These are phyloP conservation scores for Didymella pinodella DNA, from an alignment of 2,329 filamentous ascomycete genomes.

Conservation along the genomic window DNA sequence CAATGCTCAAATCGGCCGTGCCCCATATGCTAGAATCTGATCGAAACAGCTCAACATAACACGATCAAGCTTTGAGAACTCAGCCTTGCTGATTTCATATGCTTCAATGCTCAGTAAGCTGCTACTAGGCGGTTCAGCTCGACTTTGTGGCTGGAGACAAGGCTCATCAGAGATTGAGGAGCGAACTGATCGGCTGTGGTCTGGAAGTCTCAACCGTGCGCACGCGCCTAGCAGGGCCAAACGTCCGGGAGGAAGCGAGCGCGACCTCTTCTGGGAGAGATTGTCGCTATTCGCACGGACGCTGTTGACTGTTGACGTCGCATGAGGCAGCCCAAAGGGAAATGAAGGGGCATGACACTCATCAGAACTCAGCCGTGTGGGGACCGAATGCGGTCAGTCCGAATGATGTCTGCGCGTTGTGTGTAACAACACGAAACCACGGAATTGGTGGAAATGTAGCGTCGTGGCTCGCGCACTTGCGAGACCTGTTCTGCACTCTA, in stretches of 20 bases:
- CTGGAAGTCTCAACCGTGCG: conserved; percentile 38
- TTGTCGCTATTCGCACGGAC: conserved; percentile 48
- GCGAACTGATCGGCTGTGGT: conserved; percentile 29
- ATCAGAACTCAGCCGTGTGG: conserved; percentile 43
- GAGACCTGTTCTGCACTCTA: conserved; percentile 31
- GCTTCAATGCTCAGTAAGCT: conserved; percentile 21
- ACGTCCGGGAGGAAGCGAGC: conserved; percentile 53
- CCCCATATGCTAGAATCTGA: background rate
- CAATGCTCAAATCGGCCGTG: background rate
- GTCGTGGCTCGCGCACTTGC: conserved; percentile 22
- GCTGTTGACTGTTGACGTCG: conserved; percentile 37
- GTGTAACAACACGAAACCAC: conserved; percentile 50
- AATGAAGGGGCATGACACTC: conserved; percentile 50
- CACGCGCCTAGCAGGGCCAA: conserved; percentile 48
- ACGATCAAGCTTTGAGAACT: background rate
- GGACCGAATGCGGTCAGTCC: conserved; percentile 41
- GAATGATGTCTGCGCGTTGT: conserved; percentile 47
- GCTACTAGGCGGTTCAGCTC: conserved; percentile 27
- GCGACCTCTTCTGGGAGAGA: conserved; percentile 40
- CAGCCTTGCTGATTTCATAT: conserved; percentile 1
- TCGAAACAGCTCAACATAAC: background rate
- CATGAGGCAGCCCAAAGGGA: conserved; percentile 44
- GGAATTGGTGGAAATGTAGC: conserved; percentile 33
- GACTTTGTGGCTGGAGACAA: conserved; percentile 36
- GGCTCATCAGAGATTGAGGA: conserved; percentile 23